Percentiles rank a stretch among this genome's conserved stretches.
phyloP scores from a whole-genome alignment of 2,329 filamentous ascomycete species.

The Sporothrix schenckii region DNA sequence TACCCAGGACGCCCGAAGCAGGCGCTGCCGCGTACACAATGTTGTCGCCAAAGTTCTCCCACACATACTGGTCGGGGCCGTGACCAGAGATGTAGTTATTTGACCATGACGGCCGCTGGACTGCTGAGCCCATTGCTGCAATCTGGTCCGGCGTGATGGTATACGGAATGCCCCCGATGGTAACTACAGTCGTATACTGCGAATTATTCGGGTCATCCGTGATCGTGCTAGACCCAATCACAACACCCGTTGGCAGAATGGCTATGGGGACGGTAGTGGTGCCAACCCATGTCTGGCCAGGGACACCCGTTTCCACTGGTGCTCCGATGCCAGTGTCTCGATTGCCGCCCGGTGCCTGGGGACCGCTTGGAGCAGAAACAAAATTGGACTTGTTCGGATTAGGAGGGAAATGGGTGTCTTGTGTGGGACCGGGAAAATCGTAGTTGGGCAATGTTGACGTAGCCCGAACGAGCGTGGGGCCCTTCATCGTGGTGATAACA shows the following conservation, averaged over 20 bases:
- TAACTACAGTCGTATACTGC: constrained; percentile 33
- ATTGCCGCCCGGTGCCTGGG: not conserved
- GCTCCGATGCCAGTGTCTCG: not conserved
- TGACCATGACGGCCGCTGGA: constrained; percentile 46
- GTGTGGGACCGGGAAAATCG: constrained; percentile 37
- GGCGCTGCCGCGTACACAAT: constrained; percentile 43
- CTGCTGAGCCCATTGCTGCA: constrained; percentile 51
- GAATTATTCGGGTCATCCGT: not conserved
- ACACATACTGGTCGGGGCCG: not conserved
- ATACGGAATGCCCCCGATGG: constrained; percentile 45
- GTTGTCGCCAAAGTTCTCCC: constrained; percentile 37
- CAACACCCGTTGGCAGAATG: constrained; percentile 50
- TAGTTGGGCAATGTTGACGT: constrained; percentile 48
- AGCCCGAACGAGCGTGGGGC: constrained; percentile 54
- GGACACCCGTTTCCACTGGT: not conserved
- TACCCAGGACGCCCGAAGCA: constrained; percentile 47
- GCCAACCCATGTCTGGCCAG: not conserved
- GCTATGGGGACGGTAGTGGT: constrained; percentile 46
- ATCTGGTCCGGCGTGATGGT: constrained; percentile 52
- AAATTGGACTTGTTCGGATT: not conserved
- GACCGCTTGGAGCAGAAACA: not conserved
- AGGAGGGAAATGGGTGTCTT: not conserved
- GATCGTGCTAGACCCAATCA: constrained; percentile 48
- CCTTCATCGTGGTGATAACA: constrained; percentile 59
- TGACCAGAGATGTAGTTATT: constrained; percentile 38